Evolutionary conservation across 1,139 yeast species (phyloP).

Genomic region (Pichia sp.): DNA sequence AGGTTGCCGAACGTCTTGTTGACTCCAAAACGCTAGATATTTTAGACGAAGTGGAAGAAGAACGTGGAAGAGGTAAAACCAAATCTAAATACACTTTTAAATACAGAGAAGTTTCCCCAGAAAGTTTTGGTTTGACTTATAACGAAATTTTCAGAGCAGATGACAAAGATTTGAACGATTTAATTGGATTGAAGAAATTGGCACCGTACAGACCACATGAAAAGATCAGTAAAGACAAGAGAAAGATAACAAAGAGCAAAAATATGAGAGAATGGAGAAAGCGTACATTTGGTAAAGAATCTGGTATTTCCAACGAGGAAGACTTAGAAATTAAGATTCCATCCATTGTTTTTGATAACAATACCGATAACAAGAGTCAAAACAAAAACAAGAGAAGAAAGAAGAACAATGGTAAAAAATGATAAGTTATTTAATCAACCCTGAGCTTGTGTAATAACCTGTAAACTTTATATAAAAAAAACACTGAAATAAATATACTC

Average conservation of each 20-base stretch:
- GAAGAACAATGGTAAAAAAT: background rate
- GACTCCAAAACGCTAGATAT: constrained; percentile 41
- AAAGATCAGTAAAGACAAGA: constrained; percentile 63
- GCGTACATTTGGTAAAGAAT: constrained; percentile 60
- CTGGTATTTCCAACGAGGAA: constrained; percentile 35
- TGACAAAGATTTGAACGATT: constrained; percentile 76
- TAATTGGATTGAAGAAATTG: constrained; percentile 80
- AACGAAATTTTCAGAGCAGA: constrained; percentile 88
- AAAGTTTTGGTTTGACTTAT: constrained; percentile 76
- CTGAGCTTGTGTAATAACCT: no score
- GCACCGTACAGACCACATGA: constrained; percentile 88
- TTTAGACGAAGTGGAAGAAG: constrained; percentile 57
- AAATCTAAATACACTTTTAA: constrained; percentile 52
- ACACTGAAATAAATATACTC: no score
- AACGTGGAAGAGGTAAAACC: constrained; percentile 38
- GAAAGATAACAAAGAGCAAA: constrained; percentile 77
- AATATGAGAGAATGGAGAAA: constrained; percentile 87
- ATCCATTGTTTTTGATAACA: constrained; percentile 17
- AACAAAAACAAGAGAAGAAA: constrained; percentile 5
- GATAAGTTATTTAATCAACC: no score
- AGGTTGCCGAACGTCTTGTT: constrained; percentile 67
- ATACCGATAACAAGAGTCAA: background rate
- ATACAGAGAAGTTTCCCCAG: constrained; percentile 94
- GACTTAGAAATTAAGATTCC: constrained; percentile 22
- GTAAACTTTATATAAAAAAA: no score